Percentiles rank a stretch among this genome's conserved stretches.
Conservation (phyloP, 2,329 filamentous ascomycete genomes). For the Intubia oerlemansii region DNA sequence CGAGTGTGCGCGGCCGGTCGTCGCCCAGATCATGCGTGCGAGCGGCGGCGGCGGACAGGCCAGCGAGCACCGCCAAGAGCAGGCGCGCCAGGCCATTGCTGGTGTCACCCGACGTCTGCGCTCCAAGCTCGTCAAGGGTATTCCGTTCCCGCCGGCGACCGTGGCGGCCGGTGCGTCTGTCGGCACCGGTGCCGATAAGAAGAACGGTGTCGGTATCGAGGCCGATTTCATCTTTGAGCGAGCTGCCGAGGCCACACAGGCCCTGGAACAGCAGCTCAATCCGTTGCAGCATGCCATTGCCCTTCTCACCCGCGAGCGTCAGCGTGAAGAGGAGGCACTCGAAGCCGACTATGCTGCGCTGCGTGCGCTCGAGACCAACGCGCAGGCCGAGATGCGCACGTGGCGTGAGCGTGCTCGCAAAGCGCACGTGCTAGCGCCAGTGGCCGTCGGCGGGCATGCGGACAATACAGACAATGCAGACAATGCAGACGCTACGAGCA, state of each 20-base stretch:
- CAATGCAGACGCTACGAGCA: neutral
- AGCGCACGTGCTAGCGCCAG: slow-evolving; percentile 27
- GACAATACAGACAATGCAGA: neutral
- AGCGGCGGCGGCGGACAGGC: neutral
- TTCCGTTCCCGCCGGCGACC: slow-evolving; percentile 40
- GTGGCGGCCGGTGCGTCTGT: neutral
- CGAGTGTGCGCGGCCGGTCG: slow-evolving; percentile 38
- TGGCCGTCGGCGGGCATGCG: too few relatives aligned
- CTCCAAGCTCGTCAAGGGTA: slow-evolving; percentile 32
- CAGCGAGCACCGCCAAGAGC: slow-evolving; percentile 20
- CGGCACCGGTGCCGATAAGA: neutral
- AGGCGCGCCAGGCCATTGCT: slow-evolving; percentile 33
- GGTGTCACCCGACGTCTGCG: slow-evolving; percentile 32
- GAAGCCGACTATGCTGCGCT: slow-evolving; percentile 32
- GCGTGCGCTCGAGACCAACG: slow-evolving; percentile 30
- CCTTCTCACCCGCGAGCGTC: slow-evolving; percentile 35
- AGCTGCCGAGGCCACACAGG: slow-evolving; percentile 34
- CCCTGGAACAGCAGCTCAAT: slow-evolving; percentile 35
- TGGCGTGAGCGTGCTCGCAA: slow-evolving; percentile 27
- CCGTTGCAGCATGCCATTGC: slow-evolving; percentile 40
- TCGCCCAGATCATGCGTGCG: slow-evolving; percentile 16
- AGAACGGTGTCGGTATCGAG: slow-evolving; percentile 20
- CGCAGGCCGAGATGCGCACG: slow-evolving; percentile 28
- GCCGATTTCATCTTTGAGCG: slow-evolving; percentile 45
- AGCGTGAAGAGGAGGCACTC: slow-evolving; percentile 31